These are phyloP conservation scores for Hirschioporus abietinus DNA, from an alignment of 768 basidiomycete species.

Conservation along the genomic window DNA sequence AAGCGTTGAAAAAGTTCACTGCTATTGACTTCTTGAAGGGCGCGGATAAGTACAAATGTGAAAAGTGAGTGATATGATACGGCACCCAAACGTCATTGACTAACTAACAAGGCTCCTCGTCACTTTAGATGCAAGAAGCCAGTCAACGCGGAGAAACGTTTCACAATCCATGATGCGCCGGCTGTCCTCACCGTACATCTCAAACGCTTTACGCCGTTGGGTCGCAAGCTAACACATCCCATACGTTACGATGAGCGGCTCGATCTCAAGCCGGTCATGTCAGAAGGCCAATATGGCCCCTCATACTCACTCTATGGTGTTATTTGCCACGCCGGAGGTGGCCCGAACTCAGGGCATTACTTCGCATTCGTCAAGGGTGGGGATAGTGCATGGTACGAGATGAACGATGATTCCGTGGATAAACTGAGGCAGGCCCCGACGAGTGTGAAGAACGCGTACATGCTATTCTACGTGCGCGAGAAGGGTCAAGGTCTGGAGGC, in stretches of 20 bases:
- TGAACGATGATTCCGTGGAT: slow-evolving; percentile 85
- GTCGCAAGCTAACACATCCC: slow-evolving; percentile 75
- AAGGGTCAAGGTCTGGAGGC: slow-evolving; percentile 72
- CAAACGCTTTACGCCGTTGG: slow-evolving; percentile 90
- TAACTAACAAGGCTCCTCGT: neutral
- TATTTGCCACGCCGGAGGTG: slow-evolving; percentile 87
- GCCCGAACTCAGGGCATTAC: slow-evolving; percentile 96
- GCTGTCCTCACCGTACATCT: slow-evolving; percentile 86
- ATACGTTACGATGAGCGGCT: slow-evolving; percentile 78
- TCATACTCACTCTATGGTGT: slow-evolving; percentile 86
- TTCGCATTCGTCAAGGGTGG: slow-evolving; percentile 75
- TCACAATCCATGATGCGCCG: slow-evolving; percentile 86
- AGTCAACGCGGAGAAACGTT: slow-evolving; percentile 85
- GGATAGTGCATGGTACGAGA: slow-evolving; percentile 77
- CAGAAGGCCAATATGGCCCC: slow-evolving; percentile 69
- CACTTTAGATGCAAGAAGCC: slow-evolving; percentile 78
- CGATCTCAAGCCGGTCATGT: slow-evolving; percentile 75
- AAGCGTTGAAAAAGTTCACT: slow-evolving; percentile 76
- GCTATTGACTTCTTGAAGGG: slow-evolving; percentile 81
- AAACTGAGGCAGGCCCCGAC: slow-evolving; percentile 40
- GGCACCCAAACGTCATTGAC: neutral
- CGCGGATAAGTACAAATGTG: slow-evolving; percentile 96
- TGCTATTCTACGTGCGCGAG: slow-evolving; percentile 86
- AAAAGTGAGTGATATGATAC: slow-evolving; percentile 64
- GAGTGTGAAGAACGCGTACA: slow-evolving; percentile 77